phyloP scores from a whole-genome alignment of 805 yeast species.

The Candida silvicultrix region DNA sequence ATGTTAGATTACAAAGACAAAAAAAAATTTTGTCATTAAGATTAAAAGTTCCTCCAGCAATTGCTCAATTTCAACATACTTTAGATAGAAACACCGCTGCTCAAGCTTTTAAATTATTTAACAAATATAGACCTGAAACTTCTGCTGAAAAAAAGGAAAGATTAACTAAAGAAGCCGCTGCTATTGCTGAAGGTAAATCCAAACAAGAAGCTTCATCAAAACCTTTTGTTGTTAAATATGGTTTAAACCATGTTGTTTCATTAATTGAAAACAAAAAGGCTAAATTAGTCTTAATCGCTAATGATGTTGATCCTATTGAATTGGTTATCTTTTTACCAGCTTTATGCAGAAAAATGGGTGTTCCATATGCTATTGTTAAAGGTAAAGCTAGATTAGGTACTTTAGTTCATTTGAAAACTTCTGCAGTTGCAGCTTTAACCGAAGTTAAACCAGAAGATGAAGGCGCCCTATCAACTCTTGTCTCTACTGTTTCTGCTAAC shows the following conservation, averaged over 20 bases:
- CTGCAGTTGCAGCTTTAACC: conserved; percentile 95
- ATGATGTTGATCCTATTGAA: conserved; percentile 99
- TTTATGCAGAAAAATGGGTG: conserved; percentile 98
- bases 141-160: conserved; percentile 98
- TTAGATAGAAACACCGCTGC: conserved; percentile 99
- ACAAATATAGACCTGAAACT: conserved; percentile 99
- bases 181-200: conserved; percentile 96
- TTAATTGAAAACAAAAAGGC: conserved; percentile 98
- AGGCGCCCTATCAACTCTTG: conserved; percentile 87
- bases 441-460: conserved; percentile 94
- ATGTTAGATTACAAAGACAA: conserved; percentile 98
- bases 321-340: conserved; percentile 97
- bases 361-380: conserved; percentile 97
- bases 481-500: conserved; percentile 91
- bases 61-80: conserved; percentile 92
- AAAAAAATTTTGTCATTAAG: conserved; percentile 92
- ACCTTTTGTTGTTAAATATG: conserved; percentile 96
- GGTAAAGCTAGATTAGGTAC: conserved; percentile 99
- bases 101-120: conserved; percentile 92
- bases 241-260: conserved; percentile 98
- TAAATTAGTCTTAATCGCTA: conserved; percentile 93
- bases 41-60: conserved; percentile 98
- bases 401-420: conserved; percentile 94
- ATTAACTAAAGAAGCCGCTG: conserved; percentile 98
- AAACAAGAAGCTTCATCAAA: conserved; percentile 94